A percentile compares a stretch with the other conserved stretches of the same genome.
These are phyloP conservation scores for Ceraceosorus guamensis DNA, from an alignment of 1,284 basidiomycete species.

Conservation along the genomic window DNA sequence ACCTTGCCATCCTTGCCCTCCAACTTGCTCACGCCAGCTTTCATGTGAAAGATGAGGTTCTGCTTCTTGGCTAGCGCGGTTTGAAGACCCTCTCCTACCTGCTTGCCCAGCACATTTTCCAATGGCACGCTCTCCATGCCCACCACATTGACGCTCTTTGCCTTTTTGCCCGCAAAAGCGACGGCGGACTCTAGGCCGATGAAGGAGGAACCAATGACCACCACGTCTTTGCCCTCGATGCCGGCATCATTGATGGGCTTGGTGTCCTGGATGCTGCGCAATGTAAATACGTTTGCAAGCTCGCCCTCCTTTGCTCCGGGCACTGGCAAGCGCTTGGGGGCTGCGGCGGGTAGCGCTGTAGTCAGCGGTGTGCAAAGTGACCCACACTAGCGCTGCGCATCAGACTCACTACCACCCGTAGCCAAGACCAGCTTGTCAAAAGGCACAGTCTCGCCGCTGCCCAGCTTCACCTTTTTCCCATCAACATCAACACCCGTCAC, in stretches of 20 bases:
- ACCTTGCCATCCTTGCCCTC: conserved; percentile 49
- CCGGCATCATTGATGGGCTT: conserved; percentile 63
- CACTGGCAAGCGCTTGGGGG: conserved; percentile 62
- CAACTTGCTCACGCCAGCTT: conserved; percentile 66
- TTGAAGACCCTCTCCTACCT: conserved; percentile 71
- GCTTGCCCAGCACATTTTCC: conserved; percentile 68
- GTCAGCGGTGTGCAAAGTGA: background rate
- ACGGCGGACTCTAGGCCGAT: conserved; percentile 87
- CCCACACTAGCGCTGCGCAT: background rate
- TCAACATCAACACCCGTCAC: conserved; percentile 29
- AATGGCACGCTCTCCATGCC: conserved; percentile 81
- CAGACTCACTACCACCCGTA: conserved; percentile 41
- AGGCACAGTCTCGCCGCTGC: conserved; percentile 37
- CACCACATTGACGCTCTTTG: conserved; percentile 65
- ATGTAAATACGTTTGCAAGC: conserved; percentile 69
- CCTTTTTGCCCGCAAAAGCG: conserved; percentile 63
- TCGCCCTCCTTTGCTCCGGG: conserved; percentile 58
- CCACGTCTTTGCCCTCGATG: conserved; percentile 58
- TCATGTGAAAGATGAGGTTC: conserved; percentile 73
- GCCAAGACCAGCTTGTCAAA: conserved; percentile 51
- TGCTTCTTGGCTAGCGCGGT: conserved; percentile 61
- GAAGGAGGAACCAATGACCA: conserved; percentile 83
- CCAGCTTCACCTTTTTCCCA: conserved; percentile 45
- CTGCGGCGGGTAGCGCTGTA: background rate
- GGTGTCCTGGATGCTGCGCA: conserved; percentile 67